Evolutionary conservation across 2,329 filamentous ascomycete genomes (phyloP).

Genomic region (Fusarium metavorans): DNA sequence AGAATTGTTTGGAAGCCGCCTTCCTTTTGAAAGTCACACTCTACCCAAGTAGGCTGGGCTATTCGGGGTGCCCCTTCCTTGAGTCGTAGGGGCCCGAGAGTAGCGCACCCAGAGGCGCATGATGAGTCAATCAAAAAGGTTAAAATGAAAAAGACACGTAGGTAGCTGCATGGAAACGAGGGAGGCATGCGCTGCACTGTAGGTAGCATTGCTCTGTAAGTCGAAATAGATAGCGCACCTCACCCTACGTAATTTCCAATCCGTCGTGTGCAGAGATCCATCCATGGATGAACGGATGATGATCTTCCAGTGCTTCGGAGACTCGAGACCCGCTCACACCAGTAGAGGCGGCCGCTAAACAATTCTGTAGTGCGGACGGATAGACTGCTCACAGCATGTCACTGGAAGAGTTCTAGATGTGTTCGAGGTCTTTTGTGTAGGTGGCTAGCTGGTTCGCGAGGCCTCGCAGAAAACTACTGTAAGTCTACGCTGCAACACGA

Average conservation of each 20-base stretch:
- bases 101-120: not conserved
- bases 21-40: not conserved
- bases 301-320: not conserved
- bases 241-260: not conserved
- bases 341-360: not conserved
- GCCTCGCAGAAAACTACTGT: not conserved
- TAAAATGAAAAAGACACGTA: not conserved
- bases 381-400: conserved; percentile 12
- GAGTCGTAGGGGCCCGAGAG: not conserved
- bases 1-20: not conserved
- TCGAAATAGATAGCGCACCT: not conserved
- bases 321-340: conserved; percentile 18
- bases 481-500: not conserved
- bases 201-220: not conserved
- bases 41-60: not conserved
- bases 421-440: not conserved
- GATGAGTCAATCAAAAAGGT: conserved; percentile 20
- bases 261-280: not conserved
- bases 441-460: not conserved
- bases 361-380: not conserved
- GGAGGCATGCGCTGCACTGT: not conserved
- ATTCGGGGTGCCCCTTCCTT: not conserved
- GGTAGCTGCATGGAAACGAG: not conserved
- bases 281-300: not conserved
- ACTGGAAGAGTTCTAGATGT: conserved; percentile 33